A percentile compares a stretch with the other conserved stretches of the same genome.
Conservation (phyloP, 2,329 filamentous ascomycete genomes). For the Ophiostoma sp. region DNA sequence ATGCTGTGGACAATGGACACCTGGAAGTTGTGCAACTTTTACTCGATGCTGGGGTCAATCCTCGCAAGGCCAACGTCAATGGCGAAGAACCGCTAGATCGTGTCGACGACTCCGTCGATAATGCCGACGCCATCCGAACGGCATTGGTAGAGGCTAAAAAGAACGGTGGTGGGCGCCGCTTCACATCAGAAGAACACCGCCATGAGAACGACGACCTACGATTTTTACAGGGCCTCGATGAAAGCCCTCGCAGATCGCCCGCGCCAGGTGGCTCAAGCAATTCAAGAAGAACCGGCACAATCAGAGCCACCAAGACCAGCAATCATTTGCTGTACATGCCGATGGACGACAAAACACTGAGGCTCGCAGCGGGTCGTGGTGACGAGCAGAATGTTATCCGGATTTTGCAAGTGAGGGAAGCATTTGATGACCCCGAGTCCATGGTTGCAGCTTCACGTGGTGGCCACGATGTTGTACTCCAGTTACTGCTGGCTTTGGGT, state of each 20-base stretch:
- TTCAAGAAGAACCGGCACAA: slow-evolving; percentile 49
- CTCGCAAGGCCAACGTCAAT: slow-evolving; percentile 82
- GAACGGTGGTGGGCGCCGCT: slow-evolving; percentile 48
- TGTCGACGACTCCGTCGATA: slow-evolving; percentile 66
- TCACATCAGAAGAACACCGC: slow-evolving; percentile 55
- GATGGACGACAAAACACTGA: slow-evolving; percentile 56
- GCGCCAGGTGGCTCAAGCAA: slow-evolving; percentile 35
- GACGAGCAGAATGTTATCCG: slow-evolving; percentile 58
- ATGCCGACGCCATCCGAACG: slow-evolving; percentile 71
- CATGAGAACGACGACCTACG: slow-evolving; percentile 44
- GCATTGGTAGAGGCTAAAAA: slow-evolving; percentile 57
- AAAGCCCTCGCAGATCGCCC: slow-evolving; percentile 55
- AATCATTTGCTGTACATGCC: slow-evolving; percentile 60
- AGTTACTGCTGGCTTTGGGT: slow-evolving; percentile 66
- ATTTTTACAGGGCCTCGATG: slow-evolving; percentile 52
- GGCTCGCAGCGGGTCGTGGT: slow-evolving; percentile 54
- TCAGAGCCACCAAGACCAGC: slow-evolving; percentile 58
- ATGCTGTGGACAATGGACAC: slow-evolving; percentile 94
- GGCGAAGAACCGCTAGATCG: slow-evolving; percentile 88
- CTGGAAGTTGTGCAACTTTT: slow-evolving; percentile 80
- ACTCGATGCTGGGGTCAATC: slow-evolving; percentile 82
- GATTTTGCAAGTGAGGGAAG: slow-evolving; percentile 56
- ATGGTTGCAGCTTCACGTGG: slow-evolving; percentile 88
- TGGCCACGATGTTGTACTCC: slow-evolving; percentile 81
- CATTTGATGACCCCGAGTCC: slow-evolving; percentile 70